phyloP scores from a whole-genome alignment of 768 basidiomycete genomes.

The Pisolithus marmoratus region DNA sequence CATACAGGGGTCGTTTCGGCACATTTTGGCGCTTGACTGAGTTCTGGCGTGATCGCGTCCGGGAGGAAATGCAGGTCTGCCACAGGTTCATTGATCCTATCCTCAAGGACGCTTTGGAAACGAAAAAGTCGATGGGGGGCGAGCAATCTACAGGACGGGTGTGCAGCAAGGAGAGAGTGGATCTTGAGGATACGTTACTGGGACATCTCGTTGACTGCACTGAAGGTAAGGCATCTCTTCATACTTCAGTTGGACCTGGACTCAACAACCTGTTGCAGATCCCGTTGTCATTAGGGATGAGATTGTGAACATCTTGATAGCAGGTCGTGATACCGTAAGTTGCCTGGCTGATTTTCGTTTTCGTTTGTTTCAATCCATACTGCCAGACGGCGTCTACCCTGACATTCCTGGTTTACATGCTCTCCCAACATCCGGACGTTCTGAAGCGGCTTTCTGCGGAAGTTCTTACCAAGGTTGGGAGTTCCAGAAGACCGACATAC shows the following conservation, averaged over 20 bases:
- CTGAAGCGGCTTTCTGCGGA: conserved; percentile 27
- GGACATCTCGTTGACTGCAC: conserved; percentile 25
- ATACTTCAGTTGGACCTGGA: neutral
- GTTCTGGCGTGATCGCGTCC: conserved; percentile 44
- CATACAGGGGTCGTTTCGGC: conserved; percentile 34
- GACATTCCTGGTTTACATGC: conserved; percentile 24
- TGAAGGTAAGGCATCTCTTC: conserved; percentile 15
- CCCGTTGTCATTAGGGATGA: conserved; percentile 29
- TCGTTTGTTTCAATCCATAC: neutral
- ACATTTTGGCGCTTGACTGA: conserved; percentile 47
- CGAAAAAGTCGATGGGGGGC: conserved; percentile 24
- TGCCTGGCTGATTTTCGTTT: neutral
- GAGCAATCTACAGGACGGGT: conserved; percentile 13
- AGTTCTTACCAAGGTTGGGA: conserved; percentile 22
- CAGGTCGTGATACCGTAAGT: conserved; percentile 30
- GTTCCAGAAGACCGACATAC: conserved; percentile 22
- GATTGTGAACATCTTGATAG: conserved; percentile 34
- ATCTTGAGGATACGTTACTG: conserved; percentile 22
- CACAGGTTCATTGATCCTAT: conserved; percentile 51
- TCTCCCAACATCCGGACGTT: conserved; percentile 24
- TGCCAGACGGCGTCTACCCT: conserved; percentile 26
- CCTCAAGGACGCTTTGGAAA: conserved; percentile 40
- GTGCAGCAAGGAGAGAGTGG: conserved; percentile 6
- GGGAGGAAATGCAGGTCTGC: conserved; percentile 41
- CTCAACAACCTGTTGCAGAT: conserved; percentile 15